Evolutionary conservation across 192 early-diverging fungal genomes (phyloP), one percentile per base, ranked within the genome.

Genomic region (Gigaspora rosea): DNA sequence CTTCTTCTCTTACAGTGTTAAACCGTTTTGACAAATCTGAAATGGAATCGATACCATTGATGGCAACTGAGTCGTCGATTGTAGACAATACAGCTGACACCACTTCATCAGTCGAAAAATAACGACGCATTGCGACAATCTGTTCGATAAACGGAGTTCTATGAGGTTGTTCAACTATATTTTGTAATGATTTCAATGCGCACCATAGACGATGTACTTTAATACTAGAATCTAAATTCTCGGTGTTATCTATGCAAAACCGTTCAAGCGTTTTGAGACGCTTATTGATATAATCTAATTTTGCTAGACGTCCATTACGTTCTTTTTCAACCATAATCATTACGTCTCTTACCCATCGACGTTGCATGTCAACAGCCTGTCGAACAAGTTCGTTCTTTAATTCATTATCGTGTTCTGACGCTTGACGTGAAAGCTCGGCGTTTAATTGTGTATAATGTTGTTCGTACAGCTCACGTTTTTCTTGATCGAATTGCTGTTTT

Each of bases 271-370:
- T 83, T 78, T 91, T 91, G 33, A 95, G 81, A 79, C 94, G 93
- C 22, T 90, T 78, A 71, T 88, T 87, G 61, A 98, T 88, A 65
- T 93, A 88, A 80, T 96, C 95, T 57, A 98, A 80, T 50, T 91
- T 87, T 9, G 94, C 94, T 72, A 98, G 83, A 18, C 97, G 92
- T 16, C 94, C 95, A 22, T 89, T 90, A 71, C 97, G 92, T 85
- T 98, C 97, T 61, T 92, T 85, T 73, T 98, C 97, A 36, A 98
- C 92, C 46, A 91, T 84, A 22, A 84, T 82, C 67, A 90, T 92
- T 80, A 95, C 90, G 79, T 95, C 89, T 47, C 89, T 85, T 66
- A 91, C 84, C 88, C 93, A 98, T 66, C 86, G 86, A 59, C 92
- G 87, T 82, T 95, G 90, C 79, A 95, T 83, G 52, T 91, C 86